phyloP scores from a whole-genome alignment of 257 asterid genomes.

The Primulina huaijiensis region DNA sequence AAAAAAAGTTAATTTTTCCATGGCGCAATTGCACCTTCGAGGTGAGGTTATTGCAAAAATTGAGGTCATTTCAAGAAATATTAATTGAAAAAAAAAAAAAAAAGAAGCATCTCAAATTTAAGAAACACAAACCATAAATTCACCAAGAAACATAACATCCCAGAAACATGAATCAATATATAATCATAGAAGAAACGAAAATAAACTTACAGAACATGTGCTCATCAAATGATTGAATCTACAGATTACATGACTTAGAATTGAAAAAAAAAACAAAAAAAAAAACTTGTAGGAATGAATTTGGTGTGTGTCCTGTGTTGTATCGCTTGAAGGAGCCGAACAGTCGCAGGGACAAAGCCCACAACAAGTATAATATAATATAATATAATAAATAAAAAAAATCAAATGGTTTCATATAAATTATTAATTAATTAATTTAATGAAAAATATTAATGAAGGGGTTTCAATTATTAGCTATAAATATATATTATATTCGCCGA shows the following conservation, averaged over 20 bases:
- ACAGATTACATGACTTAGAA: conserved; percentile 5
- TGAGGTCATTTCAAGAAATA: not conserved
- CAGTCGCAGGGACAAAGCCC: not conserved
- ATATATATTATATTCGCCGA: too few relatives aligned
- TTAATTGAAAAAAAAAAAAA: too few relatives aligned
- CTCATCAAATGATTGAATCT: conserved; percentile 17
- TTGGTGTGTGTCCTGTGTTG: not conserved
- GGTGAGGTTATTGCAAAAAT: not conserved
- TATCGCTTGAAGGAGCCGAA: not conserved
- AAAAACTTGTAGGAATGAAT: not conserved
- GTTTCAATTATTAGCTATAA: not conserved
- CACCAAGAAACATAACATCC: conserved; percentile 12
- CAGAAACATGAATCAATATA: not conserved
- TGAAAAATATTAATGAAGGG: not conserved
- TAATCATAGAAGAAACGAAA: not conserved
- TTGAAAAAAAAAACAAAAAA: too few relatives aligned
- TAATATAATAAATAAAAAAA: too few relatives aligned
- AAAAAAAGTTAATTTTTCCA: not conserved
- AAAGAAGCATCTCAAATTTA: not conserved
- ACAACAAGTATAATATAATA: not conserved
- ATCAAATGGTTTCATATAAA: not conserved
- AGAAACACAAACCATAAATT: conserved; percentile 34
- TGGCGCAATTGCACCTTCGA: not conserved
- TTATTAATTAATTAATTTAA: too few relatives aligned
- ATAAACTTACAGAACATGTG: conserved; percentile 16